These are phyloP conservation scores for Powellomyces hirtus DNA, from an alignment of 192 early-diverging fungal species.

Conservation along the genomic window DNA sequence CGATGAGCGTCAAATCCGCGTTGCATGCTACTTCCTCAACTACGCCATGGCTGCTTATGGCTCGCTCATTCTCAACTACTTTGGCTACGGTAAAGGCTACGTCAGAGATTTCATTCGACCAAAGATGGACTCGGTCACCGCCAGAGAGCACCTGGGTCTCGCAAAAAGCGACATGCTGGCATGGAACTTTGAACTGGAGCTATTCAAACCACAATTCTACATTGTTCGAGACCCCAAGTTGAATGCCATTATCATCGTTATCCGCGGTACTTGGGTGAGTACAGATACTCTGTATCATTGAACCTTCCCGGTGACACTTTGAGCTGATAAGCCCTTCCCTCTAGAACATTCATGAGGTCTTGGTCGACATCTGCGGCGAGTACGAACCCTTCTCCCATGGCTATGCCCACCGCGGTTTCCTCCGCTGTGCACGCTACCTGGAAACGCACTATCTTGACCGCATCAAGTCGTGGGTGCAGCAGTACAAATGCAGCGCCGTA, in stretches of 20 bases:
- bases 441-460: slow-evolving; percentile 32
- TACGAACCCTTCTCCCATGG: slow-evolving; percentile 44
- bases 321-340: too few species aligned
- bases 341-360: slow-evolving; percentile 30
- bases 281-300: background rate
- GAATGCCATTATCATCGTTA: slow-evolving; percentile 39
- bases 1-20: slow-evolving; percentile 28
- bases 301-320: background rate
- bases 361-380: slow-evolving; percentile 43
- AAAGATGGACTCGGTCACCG: slow-evolving; percentile 39
- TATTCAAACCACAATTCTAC: slow-evolving; percentile 41
- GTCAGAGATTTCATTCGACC: slow-evolving; percentile 23
- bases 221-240: slow-evolving; percentile 32
- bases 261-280: slow-evolving; percentile 40
- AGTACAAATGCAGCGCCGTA: slow-evolving; percentile 24
- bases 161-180: slow-evolving; percentile 33
- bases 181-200: slow-evolving; percentile 39
- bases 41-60: slow-evolving; percentile 37
- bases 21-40: slow-evolving; percentile 41
- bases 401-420: slow-evolving; percentile 35
- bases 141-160: slow-evolving; percentile 38
- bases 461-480: slow-evolving; percentile 37
- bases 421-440: slow-evolving; percentile 40
- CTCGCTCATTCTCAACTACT: slow-evolving; percentile 35
- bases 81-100: slow-evolving; percentile 40